These are phyloP conservation scores for Leccinum glutinopallens DNA, from an alignment of 1,284 basidiomycete species.

Conservation along the genomic window DNA sequence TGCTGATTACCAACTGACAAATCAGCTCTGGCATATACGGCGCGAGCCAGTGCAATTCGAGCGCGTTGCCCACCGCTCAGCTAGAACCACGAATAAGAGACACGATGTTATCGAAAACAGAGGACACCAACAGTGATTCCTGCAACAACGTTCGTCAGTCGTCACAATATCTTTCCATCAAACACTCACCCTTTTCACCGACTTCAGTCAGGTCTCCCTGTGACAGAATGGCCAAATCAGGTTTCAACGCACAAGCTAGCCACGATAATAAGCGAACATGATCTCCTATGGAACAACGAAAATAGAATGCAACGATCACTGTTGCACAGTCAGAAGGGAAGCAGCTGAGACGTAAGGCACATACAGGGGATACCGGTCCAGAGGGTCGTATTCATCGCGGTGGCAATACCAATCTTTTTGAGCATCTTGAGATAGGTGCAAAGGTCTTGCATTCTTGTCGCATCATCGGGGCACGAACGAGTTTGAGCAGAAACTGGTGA, in stretches of 20 bases:
- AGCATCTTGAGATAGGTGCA: constrained; percentile 61
- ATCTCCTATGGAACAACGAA: not conserved
- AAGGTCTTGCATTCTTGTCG: too few relatives aligned
- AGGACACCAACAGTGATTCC: constrained; percentile 33
- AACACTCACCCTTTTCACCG: constrained; percentile 50
- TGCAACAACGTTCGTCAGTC: constrained; percentile 27
- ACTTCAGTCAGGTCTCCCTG: constrained; percentile 78
- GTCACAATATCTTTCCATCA: constrained; percentile 32
- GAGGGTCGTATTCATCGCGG: constrained; percentile 60
- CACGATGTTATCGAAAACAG: not conserved
- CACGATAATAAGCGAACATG: not conserved
- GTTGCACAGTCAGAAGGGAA: constrained; percentile 34
- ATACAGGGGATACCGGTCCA: constrained; percentile 69
- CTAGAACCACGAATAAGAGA: constrained; percentile 22
- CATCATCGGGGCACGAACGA: constrained; percentile 64
- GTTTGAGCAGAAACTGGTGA: constrained; percentile 63
- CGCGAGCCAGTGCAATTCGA: constrained; percentile 56
- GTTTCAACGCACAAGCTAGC: constrained; percentile 83
- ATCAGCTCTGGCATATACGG: constrained; percentile 57
- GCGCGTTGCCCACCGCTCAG: constrained; percentile 64
- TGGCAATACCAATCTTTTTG: constrained; percentile 76
- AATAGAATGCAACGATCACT: constrained; percentile 77
- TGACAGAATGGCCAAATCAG: constrained; percentile 76
- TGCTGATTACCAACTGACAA: constrained; percentile 29
- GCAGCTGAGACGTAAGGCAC: constrained; percentile 20